Conservation (phyloP, 345 rosid species). For the Sapria himalayana region DNA sequence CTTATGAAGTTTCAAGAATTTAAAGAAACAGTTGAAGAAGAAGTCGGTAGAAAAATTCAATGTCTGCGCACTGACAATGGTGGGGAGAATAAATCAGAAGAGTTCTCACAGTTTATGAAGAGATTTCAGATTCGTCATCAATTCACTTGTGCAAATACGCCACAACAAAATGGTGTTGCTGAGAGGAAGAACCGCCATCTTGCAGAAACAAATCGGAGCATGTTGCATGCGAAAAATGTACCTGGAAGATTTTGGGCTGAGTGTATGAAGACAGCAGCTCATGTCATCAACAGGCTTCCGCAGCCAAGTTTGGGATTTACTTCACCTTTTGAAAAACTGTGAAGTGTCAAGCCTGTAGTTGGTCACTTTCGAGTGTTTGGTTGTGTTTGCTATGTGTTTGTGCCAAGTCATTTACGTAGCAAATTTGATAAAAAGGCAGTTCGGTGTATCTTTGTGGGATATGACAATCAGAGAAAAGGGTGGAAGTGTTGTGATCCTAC, state of each 20-base stretch:
- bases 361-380: slow-evolving; percentile 1
- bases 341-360: too few species aligned
- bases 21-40: too few species aligned
- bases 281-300: not conserved
- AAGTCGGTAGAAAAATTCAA: too few species aligned
- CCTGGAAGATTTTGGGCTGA: not conserved
- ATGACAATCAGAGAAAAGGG: not conserved
- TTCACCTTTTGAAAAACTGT: not conserved
- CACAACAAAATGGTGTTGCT: too few species aligned
- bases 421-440: not conserved
- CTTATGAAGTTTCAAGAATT: too few species aligned
- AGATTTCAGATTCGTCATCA: not conserved
- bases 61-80: too few species aligned
- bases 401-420: not conserved
- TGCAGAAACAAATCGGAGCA: too few species aligned
- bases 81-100: not conserved
- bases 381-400: not conserved
- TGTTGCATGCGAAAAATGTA: too few species aligned
- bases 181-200: not conserved
- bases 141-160: not conserved
- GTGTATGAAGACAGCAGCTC: not conserved
- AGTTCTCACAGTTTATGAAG: not conserved
- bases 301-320: not conserved
- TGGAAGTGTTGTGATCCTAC: too few species aligned
- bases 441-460: not conserved